These are phyloP conservation scores for Beauveria scarabaeidicola DNA, from an alignment of 2,329 filamentous ascomycete species.

Conservation along the genomic window DNA sequence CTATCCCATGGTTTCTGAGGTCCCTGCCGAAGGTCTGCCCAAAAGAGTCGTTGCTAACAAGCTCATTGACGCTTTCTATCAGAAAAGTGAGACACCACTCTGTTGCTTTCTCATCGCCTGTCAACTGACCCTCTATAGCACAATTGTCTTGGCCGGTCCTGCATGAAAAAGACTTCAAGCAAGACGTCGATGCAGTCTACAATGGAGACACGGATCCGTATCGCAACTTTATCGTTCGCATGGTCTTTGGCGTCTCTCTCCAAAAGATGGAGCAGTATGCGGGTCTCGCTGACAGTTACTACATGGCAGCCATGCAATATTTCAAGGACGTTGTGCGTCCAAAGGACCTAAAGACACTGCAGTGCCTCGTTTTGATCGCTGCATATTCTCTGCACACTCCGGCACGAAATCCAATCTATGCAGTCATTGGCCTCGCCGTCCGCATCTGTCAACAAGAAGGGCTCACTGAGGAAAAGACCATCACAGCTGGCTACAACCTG, in stretches of 20 bases:
- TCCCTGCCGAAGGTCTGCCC: slow-evolving; percentile 69
- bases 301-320: slow-evolving; percentile 76
- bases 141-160: slow-evolving; percentile 82
- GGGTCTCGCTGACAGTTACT: slow-evolving; percentile 92
- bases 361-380: slow-evolving; percentile 79
- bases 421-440: slow-evolving; percentile 80
- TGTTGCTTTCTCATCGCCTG: neutral
- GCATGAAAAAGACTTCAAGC: slow-evolving; percentile 71
- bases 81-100: slow-evolving; percentile 55
- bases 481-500: slow-evolving; percentile 53
- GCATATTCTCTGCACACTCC: slow-evolving; percentile 91
- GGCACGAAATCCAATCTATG: slow-evolving; percentile 86
- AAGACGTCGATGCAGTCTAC: slow-evolving; percentile 75
- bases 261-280: slow-evolving; percentile 90
- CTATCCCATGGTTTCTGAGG: slow-evolving; percentile 82
- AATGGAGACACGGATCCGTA: slow-evolving; percentile 67
- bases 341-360: slow-evolving; percentile 85
- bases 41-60: slow-evolving; percentile 65
- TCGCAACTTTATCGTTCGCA: slow-evolving; percentile 78
- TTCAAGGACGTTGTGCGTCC: slow-evolving; percentile 75
- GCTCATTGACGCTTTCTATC: slow-evolving; percentile 75
- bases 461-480: slow-evolving; percentile 80
- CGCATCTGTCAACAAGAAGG: slow-evolving; percentile 85
- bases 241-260: slow-evolving; percentile 90
- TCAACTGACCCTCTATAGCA: slow-evolving; percentile 40